These are phyloP conservation scores for Monilinia fructicola DNA, from an alignment of 2,329 filamentous ascomycete species.

Conservation along the genomic window DNA sequence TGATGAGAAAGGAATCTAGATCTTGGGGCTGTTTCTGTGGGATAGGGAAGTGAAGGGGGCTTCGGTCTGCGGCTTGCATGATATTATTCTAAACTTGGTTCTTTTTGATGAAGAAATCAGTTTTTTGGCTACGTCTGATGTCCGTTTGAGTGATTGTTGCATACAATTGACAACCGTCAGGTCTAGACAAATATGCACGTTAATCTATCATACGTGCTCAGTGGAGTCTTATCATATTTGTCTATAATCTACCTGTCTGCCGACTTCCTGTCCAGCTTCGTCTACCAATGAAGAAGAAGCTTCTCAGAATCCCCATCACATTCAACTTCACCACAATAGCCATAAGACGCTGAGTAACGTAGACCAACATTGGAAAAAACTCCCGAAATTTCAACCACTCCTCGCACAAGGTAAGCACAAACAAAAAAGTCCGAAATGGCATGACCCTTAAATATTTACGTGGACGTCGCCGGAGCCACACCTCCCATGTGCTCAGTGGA, in stretches of 20 bases:
- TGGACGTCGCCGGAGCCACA: conserved; percentile 13
- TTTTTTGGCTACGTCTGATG: background rate
- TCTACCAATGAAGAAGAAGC: background rate
- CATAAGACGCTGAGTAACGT: conserved; percentile 17
- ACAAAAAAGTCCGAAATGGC: conserved; percentile 1
- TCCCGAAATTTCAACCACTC: background rate
- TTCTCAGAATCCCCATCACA: background rate
- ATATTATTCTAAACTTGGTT: background rate
- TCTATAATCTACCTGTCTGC: background rate
- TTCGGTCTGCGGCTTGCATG: background rate
- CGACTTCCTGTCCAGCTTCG: too few relatives aligned
- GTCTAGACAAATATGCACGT: background rate
- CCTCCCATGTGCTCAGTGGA: background rate
- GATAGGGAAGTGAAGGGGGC: background rate
- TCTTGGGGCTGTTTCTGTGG: background rate
- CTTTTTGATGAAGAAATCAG: background rate
- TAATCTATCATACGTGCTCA: background rate
- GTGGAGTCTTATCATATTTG: background rate
- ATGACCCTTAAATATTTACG: conserved; percentile 14
- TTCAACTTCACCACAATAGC: background rate
- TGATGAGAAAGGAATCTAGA: background rate
- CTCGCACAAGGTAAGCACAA: conserved; percentile 3
- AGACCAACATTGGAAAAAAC: background rate
- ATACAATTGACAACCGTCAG: background rate
- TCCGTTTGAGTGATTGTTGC: background rate